Conservation (phyloP, 2,329 filamentous ascomycete genomes). For the Nemania diffusa region DNA sequence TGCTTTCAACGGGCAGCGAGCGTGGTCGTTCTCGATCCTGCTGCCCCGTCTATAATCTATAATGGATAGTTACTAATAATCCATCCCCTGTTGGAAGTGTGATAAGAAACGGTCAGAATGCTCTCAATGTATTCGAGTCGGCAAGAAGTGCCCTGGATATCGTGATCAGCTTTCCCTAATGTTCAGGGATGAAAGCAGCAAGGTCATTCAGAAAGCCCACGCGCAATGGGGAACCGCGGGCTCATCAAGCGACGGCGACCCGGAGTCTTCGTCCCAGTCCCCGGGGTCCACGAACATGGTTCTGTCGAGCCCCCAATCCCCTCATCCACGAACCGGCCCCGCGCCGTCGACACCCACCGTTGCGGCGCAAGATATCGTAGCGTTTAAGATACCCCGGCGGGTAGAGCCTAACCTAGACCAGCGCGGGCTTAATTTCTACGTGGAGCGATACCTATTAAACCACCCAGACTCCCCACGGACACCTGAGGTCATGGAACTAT, state of each 20-base stretch:
- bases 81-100: constrained; percentile 56
- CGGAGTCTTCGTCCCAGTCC: constrained; percentile 37
- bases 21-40: not conserved
- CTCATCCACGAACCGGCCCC: not conserved
- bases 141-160: constrained; percentile 71
- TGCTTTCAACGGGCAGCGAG: not conserved
- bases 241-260: constrained; percentile 45
- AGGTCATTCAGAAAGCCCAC: constrained; percentile 69
- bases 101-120: constrained; percentile 70
- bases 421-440: constrained; percentile 61
- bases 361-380: constrained; percentile 32
- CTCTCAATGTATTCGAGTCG: constrained; percentile 69
- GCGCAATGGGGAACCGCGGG: constrained; percentile 58
- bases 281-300: constrained; percentile 22
- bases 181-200: constrained; percentile 73
- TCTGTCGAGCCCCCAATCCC: constrained; percentile 29
- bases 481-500: constrained; percentile 51
- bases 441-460: constrained; percentile 62
- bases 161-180: constrained; percentile 71
- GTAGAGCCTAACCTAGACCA: constrained; percentile 59
- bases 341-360: not conserved
- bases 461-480: constrained; percentile 61
- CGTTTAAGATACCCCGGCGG: constrained; percentile 45
- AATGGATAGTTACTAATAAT: constrained; percentile 22
- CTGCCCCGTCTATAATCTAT: not conserved